These are phyloP conservation scores for Eucalyptus erythrocorys DNA, from an alignment of 345 rosid species.

Conservation along the genomic window DNA sequence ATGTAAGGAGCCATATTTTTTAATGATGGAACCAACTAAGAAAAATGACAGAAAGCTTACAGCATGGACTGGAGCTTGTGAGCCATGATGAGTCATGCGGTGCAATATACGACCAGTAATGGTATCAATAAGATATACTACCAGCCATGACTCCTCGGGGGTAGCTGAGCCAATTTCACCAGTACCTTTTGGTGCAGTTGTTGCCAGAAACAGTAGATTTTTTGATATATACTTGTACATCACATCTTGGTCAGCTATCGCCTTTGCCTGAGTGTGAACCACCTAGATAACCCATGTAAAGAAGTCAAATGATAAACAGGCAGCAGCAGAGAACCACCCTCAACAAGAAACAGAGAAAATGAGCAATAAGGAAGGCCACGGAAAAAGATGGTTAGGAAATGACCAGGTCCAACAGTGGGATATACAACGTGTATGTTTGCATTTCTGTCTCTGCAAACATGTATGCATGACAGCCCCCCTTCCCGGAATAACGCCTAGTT, in stretches of 20 bases:
- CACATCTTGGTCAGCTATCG: constrained; percentile 71
- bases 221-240: constrained; percentile 87
- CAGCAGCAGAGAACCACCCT: background rate
- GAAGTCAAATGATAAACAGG: background rate
- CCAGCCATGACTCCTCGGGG: constrained; percentile 80
- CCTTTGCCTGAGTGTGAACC: constrained; percentile 98
- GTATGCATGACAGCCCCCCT: background rate
- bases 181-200: constrained; percentile 80
- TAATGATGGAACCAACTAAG: background rate
- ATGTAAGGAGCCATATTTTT: constrained; percentile 1
- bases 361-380: background rate
- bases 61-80: constrained; percentile 90
- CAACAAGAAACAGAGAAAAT: background rate
- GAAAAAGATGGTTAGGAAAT: background rate
- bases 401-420: background rate
- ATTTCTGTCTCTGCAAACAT: background rate
- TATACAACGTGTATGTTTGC: background rate
- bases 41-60: constrained; percentile 32
- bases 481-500: background rate
- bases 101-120: constrained; percentile 87
- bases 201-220: constrained; percentile 83
- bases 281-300: constrained; percentile 37
- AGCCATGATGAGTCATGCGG: constrained; percentile 89
- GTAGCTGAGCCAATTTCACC: constrained; percentile 80
- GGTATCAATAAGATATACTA: constrained; percentile 83